A percentile compares a stretch with the other conserved stretches of the same genome.
Conservation (phyloP, 192 early-diverging fungal species). For the Entophlyctis luteolus region DNA sequence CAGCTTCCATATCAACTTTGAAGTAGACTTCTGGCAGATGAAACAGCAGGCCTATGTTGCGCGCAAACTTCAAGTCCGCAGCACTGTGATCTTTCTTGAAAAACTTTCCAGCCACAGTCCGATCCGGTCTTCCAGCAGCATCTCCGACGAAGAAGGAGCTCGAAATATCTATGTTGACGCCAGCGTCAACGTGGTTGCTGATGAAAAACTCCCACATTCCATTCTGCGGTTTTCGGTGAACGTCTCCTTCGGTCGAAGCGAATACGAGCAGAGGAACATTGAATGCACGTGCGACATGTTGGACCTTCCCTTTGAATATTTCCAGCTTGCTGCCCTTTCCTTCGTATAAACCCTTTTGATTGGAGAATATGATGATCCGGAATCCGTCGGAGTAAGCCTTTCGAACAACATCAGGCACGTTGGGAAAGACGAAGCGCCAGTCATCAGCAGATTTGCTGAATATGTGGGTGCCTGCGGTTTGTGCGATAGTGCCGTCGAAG, state of each 20-base stretch:
- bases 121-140: conserved; percentile 72
- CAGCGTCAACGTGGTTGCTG: conserved; percentile 24
- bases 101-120: conserved; percentile 51
- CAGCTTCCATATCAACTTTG: conserved; percentile 25
- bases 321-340: conserved; percentile 30
- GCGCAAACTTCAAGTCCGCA: conserved; percentile 80
- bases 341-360: conserved; percentile 58
- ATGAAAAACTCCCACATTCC: conserved; percentile 57
- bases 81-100: conserved; percentile 73
- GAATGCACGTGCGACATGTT: not conserved
- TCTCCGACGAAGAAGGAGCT: conserved; percentile 86
- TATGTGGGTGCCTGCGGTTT: conserved; percentile 55
- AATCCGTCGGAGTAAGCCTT: conserved; percentile 53
- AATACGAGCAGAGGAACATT: conserved; percentile 66
- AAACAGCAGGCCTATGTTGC: conserved; percentile 68
- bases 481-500: conserved; percentile 76
- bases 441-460: conserved; percentile 69
- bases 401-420: conserved; percentile 55
- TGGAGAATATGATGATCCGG: conserved; percentile 69
- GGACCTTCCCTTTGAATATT: conserved; percentile 41
- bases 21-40: conserved; percentile 82
- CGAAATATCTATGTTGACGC: conserved; percentile 35
- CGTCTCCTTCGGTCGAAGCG: conserved; percentile 66
- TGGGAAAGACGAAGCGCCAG: conserved; percentile 68
- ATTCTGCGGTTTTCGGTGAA: conserved; percentile 68